Evolutionary conservation across 805 yeast species (phyloP), one percentile per base, ranked within the genome.

Genomic region (Candida orba): DNA sequence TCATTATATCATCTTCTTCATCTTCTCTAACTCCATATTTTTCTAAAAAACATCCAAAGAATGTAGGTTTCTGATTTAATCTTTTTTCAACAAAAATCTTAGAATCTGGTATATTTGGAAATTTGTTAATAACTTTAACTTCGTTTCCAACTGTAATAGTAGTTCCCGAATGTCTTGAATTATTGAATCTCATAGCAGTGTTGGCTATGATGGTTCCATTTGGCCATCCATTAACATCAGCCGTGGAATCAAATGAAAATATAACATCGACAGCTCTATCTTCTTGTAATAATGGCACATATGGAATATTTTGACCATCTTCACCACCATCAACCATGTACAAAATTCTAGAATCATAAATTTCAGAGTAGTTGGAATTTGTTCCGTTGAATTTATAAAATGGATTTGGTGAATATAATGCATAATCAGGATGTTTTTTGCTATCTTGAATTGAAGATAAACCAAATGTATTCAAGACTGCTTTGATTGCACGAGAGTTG

Each of bases 281-380:
- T 6, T 77, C 75, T 51, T 81, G 83, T 24, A 83, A 54, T 40
- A 85, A 67, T 3, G 91, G 86, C 27, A 72, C 65, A 33, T 81
- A 60, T 0, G 95, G 93, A 15, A 85, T 68, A 54, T 83, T 83
- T 60, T 83, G 88, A 8, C 71, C 68, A 58, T 84, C 91, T 59
- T 81, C 87, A 29, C 93, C 95, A 36, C 95, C 95, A 57, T 85
- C 95, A 27, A 77, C 87, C 46, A 85, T 51, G 45, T 63, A 66
- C n/a, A 69, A 46, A 34, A 58, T 59, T 42, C 61, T 61, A 2
- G 64, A 56, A 4, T 52, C 42, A 31, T 56, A 54, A n/a, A 55
- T 52, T 20, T 55, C 57, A 18, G 29, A 14, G n/a, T 30, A 34
- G n/a, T 39, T 39, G 9, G 33, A 15, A n/a, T 37, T 44, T 1